Evolutionary conservation across 371 early-diverging fungal genomes (phyloP), one percentile per base, ranked within the genome.

Genomic region (Actinomortierella ambigua): DNA sequence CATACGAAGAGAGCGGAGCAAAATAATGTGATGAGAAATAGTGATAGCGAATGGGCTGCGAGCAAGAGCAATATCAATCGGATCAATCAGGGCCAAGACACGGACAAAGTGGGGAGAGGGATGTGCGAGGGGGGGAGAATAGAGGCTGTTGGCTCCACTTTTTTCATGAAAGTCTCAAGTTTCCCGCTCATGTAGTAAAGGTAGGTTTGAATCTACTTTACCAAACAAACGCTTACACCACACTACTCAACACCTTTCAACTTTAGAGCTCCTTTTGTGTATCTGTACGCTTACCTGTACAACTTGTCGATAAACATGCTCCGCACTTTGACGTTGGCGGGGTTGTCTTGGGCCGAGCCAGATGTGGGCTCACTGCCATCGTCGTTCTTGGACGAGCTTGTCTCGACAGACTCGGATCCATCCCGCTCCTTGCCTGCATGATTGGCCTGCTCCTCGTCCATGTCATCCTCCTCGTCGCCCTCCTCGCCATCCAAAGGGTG

Each of bases 271-370:
- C n/a, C n/a, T n/a, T n/a, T n/a, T n/a, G n/a, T n/a, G n/a, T n/a
- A n/a, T n/a, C n/a, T n/a, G n/a, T n/a, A 0, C 1, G n/a, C 77
- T 49, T 77, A 77, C 77, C 62, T 77, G 63, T 65, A 77, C 18
- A 77, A 56, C 42, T 77, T 77, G 66, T 73, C 75, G 52, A 77
- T 68, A 44, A 77, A 77, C 75, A 75, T 75, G 44, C 75, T 75
- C 39, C 75, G 53, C 55, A 75, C 75, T 40, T 75, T 75, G 53
- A 69, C 69, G 7, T 66, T 15, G 46, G 67, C 66, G 26, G 73
- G 73, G 11, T 66, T 66, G 20, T 67, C 73, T 48, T 73, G 66
- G 63, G 66, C 66, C 6, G 73, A 66, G 18, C 66, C 65, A 3
- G 62, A 50, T 17, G 66, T 49, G 2, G 67, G 51, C 6, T 73